Base-by-base conservation (phyloP, 2,329 filamentous ascomycete species). In the Ophiocordyceps camponoti-floridani region DNA sequence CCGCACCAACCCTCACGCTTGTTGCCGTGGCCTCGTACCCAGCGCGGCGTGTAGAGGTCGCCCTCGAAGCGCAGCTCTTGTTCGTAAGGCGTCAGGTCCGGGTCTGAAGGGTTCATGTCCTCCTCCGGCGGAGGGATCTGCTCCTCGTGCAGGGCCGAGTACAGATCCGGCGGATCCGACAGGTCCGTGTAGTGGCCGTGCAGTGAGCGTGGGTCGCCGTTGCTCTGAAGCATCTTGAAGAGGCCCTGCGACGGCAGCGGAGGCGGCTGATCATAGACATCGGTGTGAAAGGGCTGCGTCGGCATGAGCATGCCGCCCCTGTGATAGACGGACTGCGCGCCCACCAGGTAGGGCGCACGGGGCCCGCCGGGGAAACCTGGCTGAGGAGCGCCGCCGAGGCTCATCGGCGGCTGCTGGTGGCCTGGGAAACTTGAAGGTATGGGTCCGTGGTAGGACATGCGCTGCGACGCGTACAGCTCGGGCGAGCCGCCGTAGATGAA, bases 1-100 rank as follows among this genome's bases (percentile, higher is more conserved):
- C 84, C 84, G 54, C 85, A 93, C 84, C 85, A 94, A 4, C 85
- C 85, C 60, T 89, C 84, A 40, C 85, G 79, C 67, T 88, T 87
- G 63, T 87, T 87, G 26, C 85, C 84, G 49, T 89, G 82, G 19
- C 85, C 85, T 33, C 85, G 79, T 18, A 91, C 82, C 83, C 84
- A 93, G 52, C 70, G 73, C 1, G 85, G 84, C 1, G 84, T 89
- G 64, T 91, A 91, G 46, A 91, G 62, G 54, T 93, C 85, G 43
- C 82, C 83, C 44, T 79, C 78, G 53, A 87, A 93, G 42, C 85
- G 74, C 47, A 87, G 64, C 51, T 82, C 80, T 57, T 89, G 84
- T 60, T 88, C 82, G 50, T 84, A 82, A 6, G 84, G 84, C 11
- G 81, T 68, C 56, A 88, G 66, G 48, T 86, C 81, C 1, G 82